Conservation (phyloP, 2,329 filamentous ascomycete species). For the Chrysoporthe cubensis region DNA sequence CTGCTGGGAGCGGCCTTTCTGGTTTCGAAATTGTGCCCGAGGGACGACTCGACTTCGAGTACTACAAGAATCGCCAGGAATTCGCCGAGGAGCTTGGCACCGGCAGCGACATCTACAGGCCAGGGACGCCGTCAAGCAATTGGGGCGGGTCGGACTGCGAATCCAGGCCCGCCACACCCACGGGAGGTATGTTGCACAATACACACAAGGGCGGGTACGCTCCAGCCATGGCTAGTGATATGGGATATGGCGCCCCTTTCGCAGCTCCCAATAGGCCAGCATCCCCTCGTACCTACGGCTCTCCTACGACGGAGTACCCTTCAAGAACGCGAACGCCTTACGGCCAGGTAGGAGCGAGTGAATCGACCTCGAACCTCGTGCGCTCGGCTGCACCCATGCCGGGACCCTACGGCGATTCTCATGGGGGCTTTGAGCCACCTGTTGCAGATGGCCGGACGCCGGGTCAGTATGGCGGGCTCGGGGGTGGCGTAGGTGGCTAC, state of each 20-base stretch:
- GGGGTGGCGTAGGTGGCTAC: conserved; percentile 63
- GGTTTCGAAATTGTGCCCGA: conserved; percentile 93
- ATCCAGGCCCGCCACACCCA: conserved; percentile 57
- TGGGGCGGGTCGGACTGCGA: conserved; percentile 45
- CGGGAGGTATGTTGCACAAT: conserved; percentile 42
- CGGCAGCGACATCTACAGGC: conserved; percentile 60
- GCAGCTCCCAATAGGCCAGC: conserved; percentile 15
- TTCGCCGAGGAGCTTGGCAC: conserved; percentile 79
- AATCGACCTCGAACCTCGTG: conserved; percentile 27
- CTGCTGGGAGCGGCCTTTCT: conserved; percentile 47
- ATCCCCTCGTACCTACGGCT: conserved; percentile 21
- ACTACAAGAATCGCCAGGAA: conserved; percentile 87
- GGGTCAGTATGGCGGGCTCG: conserved; percentile 56
- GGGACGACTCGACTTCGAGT: conserved; percentile 83
- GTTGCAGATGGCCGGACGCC: conserved; percentile 29
- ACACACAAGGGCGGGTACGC: conserved; percentile 35
- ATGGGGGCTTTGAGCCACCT: conserved; percentile 33
- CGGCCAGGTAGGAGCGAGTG: conserved; percentile 25
- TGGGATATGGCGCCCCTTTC: conserved; percentile 9
- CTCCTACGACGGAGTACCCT: conserved; percentile 28
- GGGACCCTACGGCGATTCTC: conserved; percentile 30
- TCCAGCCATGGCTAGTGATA: conserved; percentile 19
- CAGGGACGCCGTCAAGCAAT: conserved; percentile 63
- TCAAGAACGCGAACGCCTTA: conserved; percentile 23
- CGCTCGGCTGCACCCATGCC: conserved; percentile 28